A percentile compares a stretch with the other conserved stretches of the same genome.
phyloP scores from a whole-genome alignment of 2,329 filamentous ascomycete genomes.

The Phaeoacremonium minimum region DNA sequence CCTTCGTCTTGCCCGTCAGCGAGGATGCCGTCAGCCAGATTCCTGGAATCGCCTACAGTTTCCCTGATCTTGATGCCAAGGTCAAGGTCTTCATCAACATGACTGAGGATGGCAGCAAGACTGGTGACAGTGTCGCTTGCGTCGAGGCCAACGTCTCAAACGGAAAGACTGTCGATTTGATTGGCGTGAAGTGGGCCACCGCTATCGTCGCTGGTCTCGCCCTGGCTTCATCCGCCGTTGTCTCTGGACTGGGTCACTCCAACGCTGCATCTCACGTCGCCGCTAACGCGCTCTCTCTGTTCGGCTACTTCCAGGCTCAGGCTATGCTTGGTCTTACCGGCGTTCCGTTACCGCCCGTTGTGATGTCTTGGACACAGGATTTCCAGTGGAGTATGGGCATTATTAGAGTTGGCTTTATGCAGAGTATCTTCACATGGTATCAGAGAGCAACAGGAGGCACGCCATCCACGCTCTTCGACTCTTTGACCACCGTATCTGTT shows the following conservation, averaged over 20 bases:
- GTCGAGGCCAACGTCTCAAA: conserved; percentile 87
- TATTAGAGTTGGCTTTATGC: conserved; percentile 81
- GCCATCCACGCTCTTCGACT: conserved; percentile 73
- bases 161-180: conserved; percentile 84
- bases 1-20: conserved; percentile 63
- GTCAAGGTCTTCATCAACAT: conserved; percentile 79
- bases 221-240: conserved; percentile 78
- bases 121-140: conserved; percentile 64
- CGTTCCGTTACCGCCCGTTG: conserved; percentile 79
- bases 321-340: conserved; percentile 84
- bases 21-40: conserved; percentile 57
- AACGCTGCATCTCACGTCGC: conserved; percentile 95
- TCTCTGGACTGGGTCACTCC: conserved; percentile 85
- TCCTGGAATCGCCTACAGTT: conserved; percentile 80
- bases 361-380: conserved; percentile 91
- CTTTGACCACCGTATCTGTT: conserved; percentile 72
- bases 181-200: conserved; percentile 84
- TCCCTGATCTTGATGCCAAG: conserved; percentile 86
- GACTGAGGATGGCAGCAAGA: too few species aligned
- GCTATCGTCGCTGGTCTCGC: conserved; percentile 84
- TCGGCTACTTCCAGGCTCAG: conserved; percentile 91
- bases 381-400: conserved; percentile 99
- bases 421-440: conserved; percentile 90
- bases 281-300: conserved; percentile 88
- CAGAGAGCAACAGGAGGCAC: conserved; percentile 88